A percentile compares a stretch with the other conserved stretches of the same genome.
phyloP scores from a whole-genome alignment of 768 basidiomycete species.

The Russula abietina region DNA sequence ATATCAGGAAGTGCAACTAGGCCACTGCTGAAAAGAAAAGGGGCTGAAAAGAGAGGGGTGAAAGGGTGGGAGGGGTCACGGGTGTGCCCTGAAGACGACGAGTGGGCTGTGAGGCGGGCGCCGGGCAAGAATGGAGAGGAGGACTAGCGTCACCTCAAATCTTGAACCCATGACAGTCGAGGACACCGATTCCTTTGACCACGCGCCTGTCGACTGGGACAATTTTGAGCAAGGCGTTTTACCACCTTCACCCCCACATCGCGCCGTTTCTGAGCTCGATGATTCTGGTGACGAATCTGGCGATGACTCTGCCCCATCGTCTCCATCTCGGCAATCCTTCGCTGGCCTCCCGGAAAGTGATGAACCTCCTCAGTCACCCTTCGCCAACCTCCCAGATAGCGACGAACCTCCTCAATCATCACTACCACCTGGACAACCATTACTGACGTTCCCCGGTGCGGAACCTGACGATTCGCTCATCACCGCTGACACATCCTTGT shows the following conservation, averaged over 20 bases:
- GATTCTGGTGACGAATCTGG: constrained; percentile 8
- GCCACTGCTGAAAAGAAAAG: too few species aligned
- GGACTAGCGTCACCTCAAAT: not conserved
- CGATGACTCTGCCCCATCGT: constrained; percentile 3
- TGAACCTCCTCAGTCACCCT: too few species aligned
- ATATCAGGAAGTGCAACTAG: too few species aligned
- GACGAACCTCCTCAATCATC: constrained; percentile 6
- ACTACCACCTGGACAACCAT: constrained; percentile 14
- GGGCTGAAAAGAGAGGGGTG: too few species aligned
- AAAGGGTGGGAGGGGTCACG: too few species aligned
- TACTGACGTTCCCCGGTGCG: constrained; percentile 40
- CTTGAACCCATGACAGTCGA: not conserved
- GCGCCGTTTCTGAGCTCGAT: not conserved
- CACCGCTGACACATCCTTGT: constrained; percentile 8
- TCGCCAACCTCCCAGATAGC: constrained; percentile 16
- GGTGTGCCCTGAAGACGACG: too few species aligned
- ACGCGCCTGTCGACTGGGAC: not conserved
- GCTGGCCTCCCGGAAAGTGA: too few species aligned
- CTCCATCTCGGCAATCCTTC: constrained; percentile 21
- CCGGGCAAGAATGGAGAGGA: too few species aligned
- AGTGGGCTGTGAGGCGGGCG: too few species aligned
- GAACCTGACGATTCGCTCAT: constrained; percentile 37
- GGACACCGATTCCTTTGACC: not conserved
- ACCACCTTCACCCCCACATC: constrained; percentile 6
- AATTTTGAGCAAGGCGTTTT: not conserved